These are phyloP conservation scores for Melocanna baccifera DNA, from an alignment of 176 grass and related monocot species.

Conservation along the genomic window DNA sequence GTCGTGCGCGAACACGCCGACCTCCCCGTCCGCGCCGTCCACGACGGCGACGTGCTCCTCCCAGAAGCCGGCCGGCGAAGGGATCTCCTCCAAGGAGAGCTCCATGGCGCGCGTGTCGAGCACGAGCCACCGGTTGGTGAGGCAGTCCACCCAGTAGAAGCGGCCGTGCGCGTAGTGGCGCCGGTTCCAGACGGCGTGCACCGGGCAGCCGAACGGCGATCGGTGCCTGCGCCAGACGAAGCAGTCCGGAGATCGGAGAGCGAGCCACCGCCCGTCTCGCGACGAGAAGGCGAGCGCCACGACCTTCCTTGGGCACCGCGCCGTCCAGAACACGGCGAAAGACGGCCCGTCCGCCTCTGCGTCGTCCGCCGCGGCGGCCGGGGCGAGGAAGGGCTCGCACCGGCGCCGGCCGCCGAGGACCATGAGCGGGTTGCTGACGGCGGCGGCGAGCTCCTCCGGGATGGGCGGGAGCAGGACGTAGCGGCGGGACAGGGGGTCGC, in stretches of 20 bases:
- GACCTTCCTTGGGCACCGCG: slow-evolving; percentile 26
- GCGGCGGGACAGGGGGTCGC: slow-evolving; percentile 39
- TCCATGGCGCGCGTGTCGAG: slow-evolving; percentile 40
- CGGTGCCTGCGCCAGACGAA: slow-evolving; percentile 24
- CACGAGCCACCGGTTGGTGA: slow-evolving; percentile 37
- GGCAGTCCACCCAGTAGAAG: slow-evolving; percentile 54
- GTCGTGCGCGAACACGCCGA: slow-evolving; percentile 43
- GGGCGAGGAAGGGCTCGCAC: slow-evolving; percentile 46
- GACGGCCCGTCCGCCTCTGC: neutral
- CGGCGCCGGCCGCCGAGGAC: slow-evolving; percentile 32
- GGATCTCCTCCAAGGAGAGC: slow-evolving; percentile 6
- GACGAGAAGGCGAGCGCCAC: slow-evolving; percentile 40
- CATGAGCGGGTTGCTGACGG: slow-evolving; percentile 13
- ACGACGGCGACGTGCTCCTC: slow-evolving; percentile 44
- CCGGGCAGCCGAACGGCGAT: slow-evolving; percentile 20
- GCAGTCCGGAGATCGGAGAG: slow-evolving; percentile 33
- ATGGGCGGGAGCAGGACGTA: slow-evolving; percentile 42
- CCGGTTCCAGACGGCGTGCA: slow-evolving; percentile 43
- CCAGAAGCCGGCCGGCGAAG: slow-evolving; percentile 35
- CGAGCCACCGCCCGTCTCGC: slow-evolving; percentile 31
- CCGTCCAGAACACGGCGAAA: slow-evolving; percentile 47
- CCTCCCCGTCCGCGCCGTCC: neutral
- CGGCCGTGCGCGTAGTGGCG: slow-evolving; percentile 51
- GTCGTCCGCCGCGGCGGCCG: neutral
- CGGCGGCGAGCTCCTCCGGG: slow-evolving; percentile 13